Conservation (phyloP, 805 yeast species). For the Cyberlindnera sargentensis region DNA sequence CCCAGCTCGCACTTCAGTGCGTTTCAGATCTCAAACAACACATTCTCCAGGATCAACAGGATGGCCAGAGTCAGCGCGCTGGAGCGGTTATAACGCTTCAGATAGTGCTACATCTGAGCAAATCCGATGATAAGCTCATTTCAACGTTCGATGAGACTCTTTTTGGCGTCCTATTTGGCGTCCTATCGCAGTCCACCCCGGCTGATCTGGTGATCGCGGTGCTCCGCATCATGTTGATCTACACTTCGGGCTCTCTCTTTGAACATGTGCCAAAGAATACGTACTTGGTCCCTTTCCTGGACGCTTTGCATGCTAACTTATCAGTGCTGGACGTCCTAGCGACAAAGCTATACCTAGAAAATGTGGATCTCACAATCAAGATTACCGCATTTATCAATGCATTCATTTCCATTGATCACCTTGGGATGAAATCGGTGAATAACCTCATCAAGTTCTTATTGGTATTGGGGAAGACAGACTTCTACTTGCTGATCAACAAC, state of each 20-base stretch:
- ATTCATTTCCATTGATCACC: conserved; percentile 16
- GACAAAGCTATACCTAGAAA: conserved; percentile 15
- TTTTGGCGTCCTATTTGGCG: conserved; percentile 34
- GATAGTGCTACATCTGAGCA: conserved; percentile 41
- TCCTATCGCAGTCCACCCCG: conserved; percentile 35
- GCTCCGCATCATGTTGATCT: conserved; percentile 28
- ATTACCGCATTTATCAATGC: conserved; percentile 17
- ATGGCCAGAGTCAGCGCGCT: conserved; percentile 29
- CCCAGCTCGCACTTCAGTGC: conserved; percentile 14
- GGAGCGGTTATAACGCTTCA: conserved; percentile 44
- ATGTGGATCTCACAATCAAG: conserved; percentile 17
- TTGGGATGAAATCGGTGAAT: conserved; percentile 13
- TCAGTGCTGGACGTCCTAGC: conserved; percentile 12
- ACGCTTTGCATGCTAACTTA: conserved; percentile 14
- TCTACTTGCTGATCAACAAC: conserved; percentile 37
- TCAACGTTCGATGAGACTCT: conserved; percentile 33
- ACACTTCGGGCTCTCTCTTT: conserved; percentile 20
- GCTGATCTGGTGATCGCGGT: conserved; percentile 33
- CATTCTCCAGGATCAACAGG: conserved; percentile 10
- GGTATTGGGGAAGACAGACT: conserved; percentile 40
- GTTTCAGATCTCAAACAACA: conserved; percentile 30
- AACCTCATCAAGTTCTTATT: conserved; percentile 36
- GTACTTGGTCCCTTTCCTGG: conserved; percentile 12
- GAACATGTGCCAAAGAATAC: conserved; percentile 8
- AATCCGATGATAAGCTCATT: conserved; percentile 30